These are phyloP conservation scores for Cordyceps cateniannulata DNA, from an alignment of 2,329 filamentous ascomycete species.

Conservation along the genomic window DNA sequence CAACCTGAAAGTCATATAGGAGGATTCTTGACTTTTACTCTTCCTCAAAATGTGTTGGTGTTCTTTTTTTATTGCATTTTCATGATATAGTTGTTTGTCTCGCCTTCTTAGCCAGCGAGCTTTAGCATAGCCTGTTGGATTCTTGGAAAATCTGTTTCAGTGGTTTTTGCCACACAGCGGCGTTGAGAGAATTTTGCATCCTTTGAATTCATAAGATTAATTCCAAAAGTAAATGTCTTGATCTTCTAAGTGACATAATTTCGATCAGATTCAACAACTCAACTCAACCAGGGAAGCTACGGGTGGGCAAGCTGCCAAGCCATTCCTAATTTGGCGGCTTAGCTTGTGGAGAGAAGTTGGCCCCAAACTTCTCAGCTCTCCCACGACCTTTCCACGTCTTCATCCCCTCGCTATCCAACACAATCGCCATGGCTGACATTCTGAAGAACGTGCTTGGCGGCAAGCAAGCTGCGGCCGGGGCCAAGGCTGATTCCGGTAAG, in stretches of 20 bases:
- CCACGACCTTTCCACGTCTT: slow-evolving; percentile 13
- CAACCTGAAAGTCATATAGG: no score
- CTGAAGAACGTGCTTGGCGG: slow-evolving; percentile 65
- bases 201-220: not conserved
- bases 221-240: not conserved
- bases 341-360: not conserved
- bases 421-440: slow-evolving; percentile 47
- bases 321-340: slow-evolving; percentile 8
- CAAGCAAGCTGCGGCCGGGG: slow-evolving; percentile 44
- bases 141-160: not conserved
- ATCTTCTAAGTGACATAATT: no score
- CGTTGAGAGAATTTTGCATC: not conserved
- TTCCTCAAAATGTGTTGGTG: not conserved
- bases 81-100: not conserved
- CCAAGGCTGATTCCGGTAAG: slow-evolving; percentile 59
- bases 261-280: not conserved
- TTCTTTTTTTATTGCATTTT: not conserved
- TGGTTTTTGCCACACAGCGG: not conserved
- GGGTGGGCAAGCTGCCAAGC: not conserved
- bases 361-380: slow-evolving; percentile 6
- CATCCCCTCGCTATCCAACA: slow-evolving; percentile 17
- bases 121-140: slow-evolving; percentile 4
- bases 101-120: not conserved
- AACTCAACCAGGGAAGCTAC: not conserved
- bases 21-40: not conserved